These are phyloP conservation scores for Mycena rosella DNA, from an alignment of 768 basidiomycete genomes.

Conservation along the genomic window DNA sequence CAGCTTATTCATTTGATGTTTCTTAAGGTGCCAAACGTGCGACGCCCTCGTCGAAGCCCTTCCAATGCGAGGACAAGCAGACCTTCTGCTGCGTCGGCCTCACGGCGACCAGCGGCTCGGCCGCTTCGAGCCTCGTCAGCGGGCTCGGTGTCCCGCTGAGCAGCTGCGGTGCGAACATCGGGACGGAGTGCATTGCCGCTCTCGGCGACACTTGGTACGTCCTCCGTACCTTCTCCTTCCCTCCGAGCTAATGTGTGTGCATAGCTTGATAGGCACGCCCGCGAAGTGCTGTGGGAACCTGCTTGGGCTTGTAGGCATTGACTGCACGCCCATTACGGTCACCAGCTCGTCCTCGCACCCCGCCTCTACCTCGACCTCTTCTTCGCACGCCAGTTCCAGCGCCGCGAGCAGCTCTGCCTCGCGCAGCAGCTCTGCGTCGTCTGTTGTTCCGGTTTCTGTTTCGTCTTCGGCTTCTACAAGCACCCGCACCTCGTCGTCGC, in stretches of 20 bases:
- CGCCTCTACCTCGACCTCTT: neutral
- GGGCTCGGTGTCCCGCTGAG: neutral
- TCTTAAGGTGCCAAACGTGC: neutral
- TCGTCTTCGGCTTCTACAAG: too few relatives aligned
- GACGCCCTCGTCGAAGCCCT: neutral
- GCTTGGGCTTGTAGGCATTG: neutral
- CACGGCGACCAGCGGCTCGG: neutral
- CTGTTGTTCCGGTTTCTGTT: too few relatives aligned
- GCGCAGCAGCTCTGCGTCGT: too few relatives aligned
- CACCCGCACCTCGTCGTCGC: too few relatives aligned
- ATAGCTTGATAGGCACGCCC: too few relatives aligned
- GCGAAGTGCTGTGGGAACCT: slow-evolving; percentile 10
- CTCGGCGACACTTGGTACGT: neutral
- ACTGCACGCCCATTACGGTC: slow-evolving; percentile 1
- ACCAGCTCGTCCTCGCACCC: neutral
- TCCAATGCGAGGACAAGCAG: neutral
- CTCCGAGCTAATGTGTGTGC: neutral
- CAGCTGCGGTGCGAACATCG: neutral
- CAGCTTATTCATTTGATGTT: neutral
- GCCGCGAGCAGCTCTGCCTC: neutral
- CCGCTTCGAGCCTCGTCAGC: neutral
- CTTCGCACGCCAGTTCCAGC: too few relatives aligned
- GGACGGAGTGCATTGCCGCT: neutral
- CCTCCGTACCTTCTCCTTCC: neutral
- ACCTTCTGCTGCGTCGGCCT: neutral